phyloP scores from a whole-genome alignment of 169 alveolate genomes.

The Neospora caninum region DNA sequence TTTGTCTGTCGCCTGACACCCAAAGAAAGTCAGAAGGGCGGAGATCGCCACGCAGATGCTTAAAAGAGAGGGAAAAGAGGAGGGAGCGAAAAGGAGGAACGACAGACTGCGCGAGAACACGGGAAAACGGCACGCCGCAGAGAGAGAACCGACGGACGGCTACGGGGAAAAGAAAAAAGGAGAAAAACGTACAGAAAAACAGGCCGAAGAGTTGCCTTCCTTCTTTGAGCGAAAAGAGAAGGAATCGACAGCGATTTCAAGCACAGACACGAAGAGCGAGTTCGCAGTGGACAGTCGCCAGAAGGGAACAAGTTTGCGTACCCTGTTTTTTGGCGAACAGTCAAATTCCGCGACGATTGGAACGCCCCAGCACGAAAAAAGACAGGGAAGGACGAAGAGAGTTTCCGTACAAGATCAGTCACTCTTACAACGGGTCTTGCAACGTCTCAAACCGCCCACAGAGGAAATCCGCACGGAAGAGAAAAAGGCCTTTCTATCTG shows the following conservation, averaged over 20 bases:
- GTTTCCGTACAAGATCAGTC: background rate
- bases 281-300: background rate
- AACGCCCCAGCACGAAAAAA: background rate
- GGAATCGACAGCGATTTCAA: too few species aligned
- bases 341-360: too few species aligned
- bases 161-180: background rate
- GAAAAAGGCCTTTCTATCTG: too few species aligned
- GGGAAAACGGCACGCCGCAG: background rate
- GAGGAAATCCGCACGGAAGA: too few species aligned
- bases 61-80: background rate
- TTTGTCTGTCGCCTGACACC: background rate
- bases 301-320: background rate
- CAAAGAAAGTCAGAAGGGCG: background rate
- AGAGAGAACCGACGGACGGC: background rate
- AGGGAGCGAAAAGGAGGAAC: background rate
- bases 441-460: too few species aligned
- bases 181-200: too few species aligned
- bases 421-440: background rate
- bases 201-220: too few species aligned
- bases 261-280: background rate
- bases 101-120: background rate
- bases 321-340: background rate
- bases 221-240: too few species aligned
- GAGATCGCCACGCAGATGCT: slow-evolving; percentile 9
- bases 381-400: background rate